phyloP scores from a whole-genome alignment of 148 eudicot species.

The Pouteria glomerata region DNA sequence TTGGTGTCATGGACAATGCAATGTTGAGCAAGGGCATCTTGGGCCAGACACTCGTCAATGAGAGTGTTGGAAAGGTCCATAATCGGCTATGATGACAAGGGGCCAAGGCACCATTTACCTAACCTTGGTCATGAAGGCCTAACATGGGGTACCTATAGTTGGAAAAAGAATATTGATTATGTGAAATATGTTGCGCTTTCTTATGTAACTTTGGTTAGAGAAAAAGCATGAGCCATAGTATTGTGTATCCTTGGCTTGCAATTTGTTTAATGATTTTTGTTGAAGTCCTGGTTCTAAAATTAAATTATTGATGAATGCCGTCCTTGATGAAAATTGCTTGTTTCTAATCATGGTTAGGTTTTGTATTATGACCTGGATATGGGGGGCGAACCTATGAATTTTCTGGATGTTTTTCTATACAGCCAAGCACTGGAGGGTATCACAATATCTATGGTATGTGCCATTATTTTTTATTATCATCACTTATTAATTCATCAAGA shows the following conservation, averaged over 20 bases:
- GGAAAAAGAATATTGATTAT: not conserved
- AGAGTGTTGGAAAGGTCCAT: no score
- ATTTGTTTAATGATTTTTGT: not conserved
- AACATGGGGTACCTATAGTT: no score
- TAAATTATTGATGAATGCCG: not conserved
- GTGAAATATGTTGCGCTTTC: not conserved
- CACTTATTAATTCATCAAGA: conserved; percentile 1
- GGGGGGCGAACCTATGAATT: conserved; percentile 80
- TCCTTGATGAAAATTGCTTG: conserved; percentile 6
- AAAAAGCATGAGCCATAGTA: not conserved
- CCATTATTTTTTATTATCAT: not conserved
- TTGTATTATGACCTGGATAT: conserved; percentile 81
- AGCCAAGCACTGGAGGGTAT: conserved; percentile 99
- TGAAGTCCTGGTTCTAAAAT: not conserved
- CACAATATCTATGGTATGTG: conserved; percentile 80
- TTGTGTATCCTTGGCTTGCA: not conserved
- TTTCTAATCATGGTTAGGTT: conserved; percentile 41
- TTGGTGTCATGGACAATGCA: no score
- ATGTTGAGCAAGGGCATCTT: no score
- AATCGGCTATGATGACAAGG: no score
- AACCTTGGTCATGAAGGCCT: no score
- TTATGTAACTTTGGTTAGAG: not conserved
- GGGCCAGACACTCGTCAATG: no score
- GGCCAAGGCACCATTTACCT: no score
- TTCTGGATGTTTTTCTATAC: conserved; percentile 83